Conservation (phyloP, 1,139 yeast species). For the Spathaspora sp. region DNA sequence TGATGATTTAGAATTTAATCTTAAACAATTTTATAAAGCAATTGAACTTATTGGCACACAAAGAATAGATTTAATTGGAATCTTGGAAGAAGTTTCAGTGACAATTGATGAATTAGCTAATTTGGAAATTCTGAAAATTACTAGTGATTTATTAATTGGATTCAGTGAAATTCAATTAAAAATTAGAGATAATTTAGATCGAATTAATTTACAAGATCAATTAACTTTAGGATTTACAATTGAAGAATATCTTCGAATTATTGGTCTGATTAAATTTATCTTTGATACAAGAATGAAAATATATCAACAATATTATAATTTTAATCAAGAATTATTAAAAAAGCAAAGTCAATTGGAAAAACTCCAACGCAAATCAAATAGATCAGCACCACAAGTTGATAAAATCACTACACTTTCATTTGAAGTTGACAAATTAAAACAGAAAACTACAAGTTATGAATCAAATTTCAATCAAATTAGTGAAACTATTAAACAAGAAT, state of each 20-base stretch:
- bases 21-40: slow-evolving; percentile 67
- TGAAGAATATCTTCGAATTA: slow-evolving; percentile 80
- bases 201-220: slow-evolving; percentile 83
- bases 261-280: slow-evolving; percentile 73
- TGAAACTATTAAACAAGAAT: slow-evolving; percentile 64
- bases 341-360: slow-evolving; percentile 55
- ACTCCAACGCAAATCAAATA: slow-evolving; percentile 45
- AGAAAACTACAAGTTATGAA: slow-evolving; percentile 56
- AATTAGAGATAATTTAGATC: slow-evolving; percentile 71
- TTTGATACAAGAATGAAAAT: slow-evolving; percentile 75
- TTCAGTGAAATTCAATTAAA: slow-evolving; percentile 74
- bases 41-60: slow-evolving; percentile 75
- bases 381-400: slow-evolving; percentile 55
- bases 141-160: slow-evolving; percentile 52
- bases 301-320: slow-evolving; percentile 56
- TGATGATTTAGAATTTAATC: slow-evolving; percentile 71
- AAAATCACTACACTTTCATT: slow-evolving; percentile 52
- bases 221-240: slow-evolving; percentile 83
- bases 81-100: slow-evolving; percentile 46
- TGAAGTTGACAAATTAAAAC: slow-evolving; percentile 60
- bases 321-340: slow-evolving; percentile 43
- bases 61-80: slow-evolving; percentile 64
- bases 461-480: slow-evolving; percentile 61
- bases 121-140: slow-evolving; percentile 70
- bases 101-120: slow-evolving; percentile 72